Base-by-base conservation (phyloP, 2,329 filamentous ascomycete genomes). In the Xylariales sp. region DNA sequence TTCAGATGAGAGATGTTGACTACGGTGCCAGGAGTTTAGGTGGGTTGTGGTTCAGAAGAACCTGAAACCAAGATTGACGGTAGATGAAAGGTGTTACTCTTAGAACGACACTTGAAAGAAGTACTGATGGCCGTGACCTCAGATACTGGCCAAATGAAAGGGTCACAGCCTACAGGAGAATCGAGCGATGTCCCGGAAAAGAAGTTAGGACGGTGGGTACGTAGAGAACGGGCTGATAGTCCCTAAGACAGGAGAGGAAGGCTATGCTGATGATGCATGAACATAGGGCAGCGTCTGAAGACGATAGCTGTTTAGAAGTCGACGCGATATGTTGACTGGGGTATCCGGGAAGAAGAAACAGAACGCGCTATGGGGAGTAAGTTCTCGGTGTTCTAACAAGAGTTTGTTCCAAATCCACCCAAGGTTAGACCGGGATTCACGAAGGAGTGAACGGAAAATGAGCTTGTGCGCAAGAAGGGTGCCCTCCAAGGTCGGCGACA, bases 181-280 rank as follows among this genome's bases (percentile, higher is more conserved):
- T 31, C 31, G 38, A 47, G 44, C 49, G 40, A 47, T 43, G 49
- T 45, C 41, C 24, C 48, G 51, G 46, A 45, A 49, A 48, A 60
- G 49, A 35, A 40, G 38, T 18, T 39, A 39, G 25, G 37, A 31
- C 25, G 25, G 18, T 43, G 56, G 58, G 38, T 54, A 58, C 19
- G 45, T 38, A 28, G 18, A 48, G 31, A 34, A 47, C 37, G 41
- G 42, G 20, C 42, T 47, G 48, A 40, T 33, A 42, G 45, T 44
- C 42, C 44, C 45, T 46, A 46, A 40, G 38, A 32, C 41, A 48
- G 42, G 44, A 45, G 44, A 53, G 48, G 45, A 54, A 52, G 54
- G 55, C 55, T 57, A 51, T 61, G 57, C 50, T 49, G 46, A 45
- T 43, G 50, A 49, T 52, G 56, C 58, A 60, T 60, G 46, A 59